Percentiles rank a stretch among this genome's conserved stretches.
Evolutionary conservation across 1,284 basidiomycete species (phyloP).

Genomic region (Taiwanofungus camphoratus): DNA sequence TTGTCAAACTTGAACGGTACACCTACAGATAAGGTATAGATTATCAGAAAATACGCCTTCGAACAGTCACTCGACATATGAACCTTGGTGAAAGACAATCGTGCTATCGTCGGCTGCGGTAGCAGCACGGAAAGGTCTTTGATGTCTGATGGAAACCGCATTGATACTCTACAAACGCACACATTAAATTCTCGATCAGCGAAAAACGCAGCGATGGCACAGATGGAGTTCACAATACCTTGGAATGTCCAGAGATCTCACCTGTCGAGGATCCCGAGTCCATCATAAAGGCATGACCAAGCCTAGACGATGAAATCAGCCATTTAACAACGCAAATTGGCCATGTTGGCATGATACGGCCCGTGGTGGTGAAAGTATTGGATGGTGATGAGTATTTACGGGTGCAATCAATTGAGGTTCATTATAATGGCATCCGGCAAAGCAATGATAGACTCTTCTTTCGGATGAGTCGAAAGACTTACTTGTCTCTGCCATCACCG

Average conservation of each 20-base stretch:
- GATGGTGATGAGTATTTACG: no score
- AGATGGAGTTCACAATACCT: constrained; percentile 42
- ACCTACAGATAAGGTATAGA: constrained; percentile 39
- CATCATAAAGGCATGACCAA: constrained; percentile 84
- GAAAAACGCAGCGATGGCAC: no score
- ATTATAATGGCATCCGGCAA: not conserved
- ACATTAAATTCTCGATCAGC: no score
- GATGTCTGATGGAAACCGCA: constrained; percentile 84
- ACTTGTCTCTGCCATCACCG: constrained; percentile 93
- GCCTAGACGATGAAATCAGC: no score
- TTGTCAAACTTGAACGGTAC: constrained; percentile 89
- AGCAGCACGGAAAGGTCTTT: constrained; percentile 88
- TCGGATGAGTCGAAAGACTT: no score
- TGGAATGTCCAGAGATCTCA: constrained; percentile 92
- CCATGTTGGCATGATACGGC: no score
- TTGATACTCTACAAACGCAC: constrained; percentile 87
- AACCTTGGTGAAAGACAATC: constrained; percentile 80
- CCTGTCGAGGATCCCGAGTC: constrained; percentile 87
- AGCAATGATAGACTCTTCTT: no score
- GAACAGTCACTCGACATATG: no score
- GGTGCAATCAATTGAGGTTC: not conserved
- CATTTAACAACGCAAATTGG: no score
- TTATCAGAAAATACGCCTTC: no score
- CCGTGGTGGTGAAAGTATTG: no score
- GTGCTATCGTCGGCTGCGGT: constrained; percentile 81